A percentile compares a stretch with the other conserved stretches of the same genome.
Evolutionary conservation across 176 grass and related monocot genomes (phyloP).

Genomic region (Hordeum marinum): DNA sequence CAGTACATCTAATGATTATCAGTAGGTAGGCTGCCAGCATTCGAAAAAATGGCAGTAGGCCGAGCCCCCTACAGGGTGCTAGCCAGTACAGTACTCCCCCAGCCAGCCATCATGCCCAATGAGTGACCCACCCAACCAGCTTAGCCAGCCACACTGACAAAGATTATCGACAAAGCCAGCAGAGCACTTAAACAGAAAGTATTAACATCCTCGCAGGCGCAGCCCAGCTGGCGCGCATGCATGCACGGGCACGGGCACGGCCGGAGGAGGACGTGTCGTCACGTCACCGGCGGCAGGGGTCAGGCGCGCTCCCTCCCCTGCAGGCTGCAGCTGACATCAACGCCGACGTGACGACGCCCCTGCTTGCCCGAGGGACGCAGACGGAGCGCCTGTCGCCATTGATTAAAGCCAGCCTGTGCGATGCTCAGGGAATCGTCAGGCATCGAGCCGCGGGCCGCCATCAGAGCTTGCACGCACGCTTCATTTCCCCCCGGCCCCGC

Average conservation of each 20-base stretch:
- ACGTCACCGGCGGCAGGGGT: neutral
- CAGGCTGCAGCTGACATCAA: neutral
- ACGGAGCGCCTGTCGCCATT: neutral
- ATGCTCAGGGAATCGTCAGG: neutral
- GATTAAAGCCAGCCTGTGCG: neutral
- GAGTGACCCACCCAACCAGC: neutral
- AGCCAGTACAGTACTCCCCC: neutral
- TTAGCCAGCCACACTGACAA: neutral
- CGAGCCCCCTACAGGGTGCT: neutral
- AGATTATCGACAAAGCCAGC: constrained; percentile 25
- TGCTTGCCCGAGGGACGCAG: neutral
- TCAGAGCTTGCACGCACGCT: neutral
- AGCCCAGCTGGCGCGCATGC: constrained; percentile 25
- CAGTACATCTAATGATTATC: neutral
- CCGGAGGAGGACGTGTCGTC: constrained; percentile 20
- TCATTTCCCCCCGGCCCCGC: neutral
- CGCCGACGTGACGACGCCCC: neutral
- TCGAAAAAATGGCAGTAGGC: neutral
- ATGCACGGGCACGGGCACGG: no score
- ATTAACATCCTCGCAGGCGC: neutral
- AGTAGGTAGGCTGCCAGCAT: neutral
- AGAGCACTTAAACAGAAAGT: neutral
- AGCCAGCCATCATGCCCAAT: neutral
- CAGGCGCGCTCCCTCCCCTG: no score
- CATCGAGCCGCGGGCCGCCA: neutral